phyloP scores from a whole-genome alignment of 768 basidiomycete genomes.

The Mycena rebaudengoi region DNA sequence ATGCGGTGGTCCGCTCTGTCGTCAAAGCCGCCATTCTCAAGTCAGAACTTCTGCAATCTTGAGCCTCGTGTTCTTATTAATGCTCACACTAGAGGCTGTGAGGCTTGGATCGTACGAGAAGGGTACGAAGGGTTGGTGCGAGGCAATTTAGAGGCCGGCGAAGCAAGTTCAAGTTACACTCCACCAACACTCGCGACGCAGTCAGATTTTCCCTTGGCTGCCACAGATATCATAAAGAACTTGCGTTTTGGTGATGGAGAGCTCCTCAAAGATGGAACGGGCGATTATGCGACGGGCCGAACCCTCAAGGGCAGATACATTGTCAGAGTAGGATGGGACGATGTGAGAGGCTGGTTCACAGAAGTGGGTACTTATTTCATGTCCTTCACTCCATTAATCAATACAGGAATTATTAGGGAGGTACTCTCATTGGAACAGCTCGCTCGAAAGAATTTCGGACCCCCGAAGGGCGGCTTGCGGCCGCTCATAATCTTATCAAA shows the following conservation, averaged over 20 bases:
- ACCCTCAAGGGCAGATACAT: slow-evolving; percentile 92
- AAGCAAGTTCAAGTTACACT: slow-evolving; percentile 42
- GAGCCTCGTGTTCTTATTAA: slow-evolving; percentile 2
- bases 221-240: slow-evolving; percentile 64
- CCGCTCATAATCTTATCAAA: slow-evolving; percentile 90
- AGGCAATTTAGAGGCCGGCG: slow-evolving; percentile 74
- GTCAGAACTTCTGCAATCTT: slow-evolving; percentile 52
- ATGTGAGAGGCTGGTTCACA: slow-evolving; percentile 94
- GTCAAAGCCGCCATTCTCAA: slow-evolving; percentile 93
- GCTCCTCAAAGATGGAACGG: slow-evolving; percentile 82
- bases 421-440: slow-evolving; percentile 96
- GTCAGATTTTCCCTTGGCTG: slow-evolving; percentile 16
- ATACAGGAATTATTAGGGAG: slow-evolving; percentile 65
- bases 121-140: slow-evolving; percentile 98
- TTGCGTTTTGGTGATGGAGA: slow-evolving; percentile 85
- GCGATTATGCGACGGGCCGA: slow-evolving; percentile 71
- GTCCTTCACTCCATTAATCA: not conserved
- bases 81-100: slow-evolving; percentile 78
- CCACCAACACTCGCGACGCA: slow-evolving; percentile 17
- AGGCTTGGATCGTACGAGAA: slow-evolving; percentile 95
- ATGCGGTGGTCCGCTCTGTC: slow-evolving; percentile 91
- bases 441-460: slow-evolving; percentile 87
- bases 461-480: slow-evolving; percentile 85
- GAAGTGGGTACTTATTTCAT: slow-evolving; percentile 59
- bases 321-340: slow-evolving; percentile 97